phyloP scores from a whole-genome alignment of 2,329 filamentous ascomycete species.

The Amesomyces nigricolor region DNA sequence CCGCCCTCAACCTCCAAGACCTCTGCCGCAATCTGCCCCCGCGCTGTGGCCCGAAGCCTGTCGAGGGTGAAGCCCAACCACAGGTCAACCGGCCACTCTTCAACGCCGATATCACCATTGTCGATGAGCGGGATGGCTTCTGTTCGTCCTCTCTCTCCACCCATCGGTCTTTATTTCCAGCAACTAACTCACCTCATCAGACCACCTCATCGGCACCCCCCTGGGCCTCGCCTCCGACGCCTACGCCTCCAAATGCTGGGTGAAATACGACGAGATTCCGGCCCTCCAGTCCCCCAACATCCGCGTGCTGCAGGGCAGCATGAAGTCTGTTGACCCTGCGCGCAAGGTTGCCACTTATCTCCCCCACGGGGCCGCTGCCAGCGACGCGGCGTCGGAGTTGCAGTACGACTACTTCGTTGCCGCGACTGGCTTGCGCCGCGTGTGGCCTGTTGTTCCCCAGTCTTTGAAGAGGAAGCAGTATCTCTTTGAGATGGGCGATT shows the following conservation, averaged over 20 bases:
- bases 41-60: conserved; percentile 36
- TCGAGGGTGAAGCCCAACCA: conserved; percentile 14
- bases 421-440: conserved; percentile 62
- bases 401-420: conserved; percentile 72
- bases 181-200: conserved; percentile 36
- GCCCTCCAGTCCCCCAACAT: conserved; percentile 59
- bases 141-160: conserved; percentile 47
- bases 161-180: background rate
- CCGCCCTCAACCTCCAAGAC: conserved; percentile 62
- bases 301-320: conserved; percentile 59
- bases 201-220: conserved; percentile 70
- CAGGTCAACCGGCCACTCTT: conserved; percentile 32
- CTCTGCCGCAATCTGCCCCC: conserved; percentile 51
- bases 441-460: conserved; percentile 68
- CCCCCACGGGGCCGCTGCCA: conserved; percentile 33
- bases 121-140: conserved; percentile 78
- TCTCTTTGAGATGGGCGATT: conserved; percentile 53
- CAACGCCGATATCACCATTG: conserved; percentile 63
- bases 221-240: conserved; percentile 60
- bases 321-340: conserved; percentile 54
- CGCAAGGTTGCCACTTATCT: conserved; percentile 54
- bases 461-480: conserved; percentile 57
- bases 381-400: conserved; percentile 37
- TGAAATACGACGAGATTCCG: conserved; percentile 60
- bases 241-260: conserved; percentile 65